Evolutionary conservation across 495 filamentous ascomycete species (phyloP), one percentile per base, ranked within the genome.

Genomic region (Geopyxis carbonaria): DNA sequence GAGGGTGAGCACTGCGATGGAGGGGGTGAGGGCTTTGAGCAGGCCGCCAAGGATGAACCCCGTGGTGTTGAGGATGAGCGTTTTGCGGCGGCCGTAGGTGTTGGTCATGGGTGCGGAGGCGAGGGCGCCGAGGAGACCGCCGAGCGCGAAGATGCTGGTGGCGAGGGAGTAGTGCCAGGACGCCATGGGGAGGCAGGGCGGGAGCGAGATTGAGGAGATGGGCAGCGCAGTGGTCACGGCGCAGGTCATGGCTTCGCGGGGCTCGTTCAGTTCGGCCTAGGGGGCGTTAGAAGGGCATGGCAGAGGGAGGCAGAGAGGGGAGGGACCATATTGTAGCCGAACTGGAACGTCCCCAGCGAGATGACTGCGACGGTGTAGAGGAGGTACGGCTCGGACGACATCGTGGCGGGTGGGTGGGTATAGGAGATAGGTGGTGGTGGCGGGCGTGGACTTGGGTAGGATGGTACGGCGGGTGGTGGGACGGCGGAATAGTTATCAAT

Each of bases 191-290:
- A 93, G 79, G 51, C 86, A 93, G 66, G 79, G 73, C 28, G 76
- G 73, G 13, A 80, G 62, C 14, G 56, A 53, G 25, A 50, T 45
- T 13, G 61, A 37, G 15, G 51, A 28, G 22, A 45, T 44, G 13
- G 48, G 28, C 38, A 31, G 38, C 10, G 40, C 41, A 44, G 44
- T 25, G 38, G 44, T 51, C 19, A 50, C 52, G 43, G 28, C 48
- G 43, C n/a, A 55, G 44, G 13, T 58, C 41, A 95, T 74, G 47
- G 87, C 80, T 55, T 79, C 72, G 66, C 93, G 75, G 8, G 89
- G 89, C 21, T 89, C 81, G 57, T 97, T 97, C 21, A 97, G 71
- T 57, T 95, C 89, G 40, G 84, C 80, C 86, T 94, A 54, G 7
- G 13, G n/a, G 10, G 1, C n/a, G 2, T 13, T 18, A 19, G 16